A percentile compares a stretch with the other conserved stretches of the same genome.
Evolutionary conservation across 371 early-diverging fungal genomes (phyloP).

Genomic region (Mortierella sp.): DNA sequence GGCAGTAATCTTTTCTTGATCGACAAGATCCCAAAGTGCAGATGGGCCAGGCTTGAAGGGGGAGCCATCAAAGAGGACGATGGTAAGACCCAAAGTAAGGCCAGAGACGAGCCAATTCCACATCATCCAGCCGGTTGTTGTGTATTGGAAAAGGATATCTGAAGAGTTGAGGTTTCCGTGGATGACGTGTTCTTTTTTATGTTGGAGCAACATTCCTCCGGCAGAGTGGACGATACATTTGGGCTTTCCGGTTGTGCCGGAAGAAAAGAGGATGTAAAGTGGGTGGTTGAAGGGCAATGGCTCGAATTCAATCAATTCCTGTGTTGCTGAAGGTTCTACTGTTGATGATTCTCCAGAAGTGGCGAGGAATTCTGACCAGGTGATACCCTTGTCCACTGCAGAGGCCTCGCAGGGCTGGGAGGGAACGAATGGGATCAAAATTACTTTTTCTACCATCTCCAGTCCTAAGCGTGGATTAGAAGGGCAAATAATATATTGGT

Average conservation of each 20-base stretch:
- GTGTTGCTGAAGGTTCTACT: conserved; percentile 9
- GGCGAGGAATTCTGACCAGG: conserved; percentile 64
- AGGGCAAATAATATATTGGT: background rate
- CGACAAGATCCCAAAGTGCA: conserved; percentile 85
- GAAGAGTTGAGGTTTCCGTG: conserved; percentile 81
- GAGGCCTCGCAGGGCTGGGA: conserved; percentile 55
- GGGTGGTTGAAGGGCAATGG: conserved; percentile 95
- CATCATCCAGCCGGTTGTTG: conserved; percentile 99
- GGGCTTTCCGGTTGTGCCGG: conserved; percentile 97
- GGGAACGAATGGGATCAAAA: conserved; percentile 81
- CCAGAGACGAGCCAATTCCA: conserved; percentile 97
- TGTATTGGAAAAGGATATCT: conserved; percentile 94
- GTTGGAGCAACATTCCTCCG: conserved; percentile 92
- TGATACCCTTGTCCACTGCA: conserved; percentile 59
- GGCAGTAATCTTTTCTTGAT: conserved; percentile 83
- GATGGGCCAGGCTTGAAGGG: conserved; percentile 90
- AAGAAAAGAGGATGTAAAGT: conserved; percentile 95
- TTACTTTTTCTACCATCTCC: conserved; percentile 73
- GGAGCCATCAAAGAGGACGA: conserved; percentile 95
- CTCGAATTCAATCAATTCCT: conserved; percentile 72
- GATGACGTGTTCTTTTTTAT: conserved; percentile 93
- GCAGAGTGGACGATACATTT: conserved; percentile 99
- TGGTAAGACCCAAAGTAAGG: conserved; percentile 82
- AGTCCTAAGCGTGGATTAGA: conserved; percentile 41
- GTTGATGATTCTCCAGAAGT: conserved; percentile 43